Conservation (phyloP, 2,329 filamentous ascomycete genomes). For the Fusarium torreyae region DNA sequence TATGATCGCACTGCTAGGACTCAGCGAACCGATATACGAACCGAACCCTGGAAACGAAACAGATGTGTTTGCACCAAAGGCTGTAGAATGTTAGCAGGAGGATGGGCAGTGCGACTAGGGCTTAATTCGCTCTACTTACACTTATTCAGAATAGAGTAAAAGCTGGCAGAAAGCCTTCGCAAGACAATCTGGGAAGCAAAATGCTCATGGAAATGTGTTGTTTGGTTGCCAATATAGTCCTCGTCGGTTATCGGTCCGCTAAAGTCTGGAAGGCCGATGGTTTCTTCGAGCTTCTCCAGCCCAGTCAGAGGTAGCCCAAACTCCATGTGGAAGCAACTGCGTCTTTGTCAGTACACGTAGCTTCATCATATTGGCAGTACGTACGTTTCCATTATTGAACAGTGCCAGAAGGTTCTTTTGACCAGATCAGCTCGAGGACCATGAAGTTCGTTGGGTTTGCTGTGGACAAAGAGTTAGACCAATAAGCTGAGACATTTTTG, state of each 20-base stretch:
- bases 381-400: conserved; percentile 50
- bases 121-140: conserved; percentile 57
- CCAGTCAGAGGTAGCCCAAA: conserved; percentile 71
- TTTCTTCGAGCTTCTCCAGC: conserved; percentile 66
- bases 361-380: not conserved
- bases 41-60: conserved; percentile 37
- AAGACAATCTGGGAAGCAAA: conserved; percentile 74
- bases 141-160: conserved; percentile 67
- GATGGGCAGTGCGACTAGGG: not conserved
- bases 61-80: conserved; percentile 36
- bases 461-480: conserved; percentile 13
- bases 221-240: conserved; percentile 64
- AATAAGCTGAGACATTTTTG: not conserved
- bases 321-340: conserved; percentile 69
- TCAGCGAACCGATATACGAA: conserved; percentile 30
- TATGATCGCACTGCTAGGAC: conserved; percentile 48
- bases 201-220: conserved; percentile 70
- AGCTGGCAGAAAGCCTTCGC: conserved; percentile 65
- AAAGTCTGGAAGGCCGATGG: conserved; percentile 70
- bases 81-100: conserved; percentile 32
- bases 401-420: conserved; percentile 50
- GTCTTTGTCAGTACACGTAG: conserved; percentile 25
- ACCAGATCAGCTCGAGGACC: conserved; percentile 46
- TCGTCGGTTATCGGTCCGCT: conserved; percentile 62
- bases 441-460: conserved; percentile 46